phyloP scores from a whole-genome alignment of 352 stramenopile genomes.

The Thalassiosira sp. region DNA sequence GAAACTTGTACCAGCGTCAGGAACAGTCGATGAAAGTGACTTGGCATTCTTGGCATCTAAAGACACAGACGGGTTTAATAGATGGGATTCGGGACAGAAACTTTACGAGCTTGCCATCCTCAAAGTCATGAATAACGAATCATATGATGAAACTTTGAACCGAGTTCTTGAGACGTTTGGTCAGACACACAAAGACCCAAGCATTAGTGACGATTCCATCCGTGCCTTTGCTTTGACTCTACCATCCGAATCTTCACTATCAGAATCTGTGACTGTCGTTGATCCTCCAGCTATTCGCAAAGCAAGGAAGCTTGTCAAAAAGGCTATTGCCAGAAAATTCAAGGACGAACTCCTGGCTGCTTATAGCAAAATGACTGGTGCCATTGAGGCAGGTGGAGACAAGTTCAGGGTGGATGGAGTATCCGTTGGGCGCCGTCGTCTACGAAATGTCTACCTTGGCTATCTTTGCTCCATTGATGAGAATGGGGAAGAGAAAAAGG shows the following conservation, averaged over 20 bases:
- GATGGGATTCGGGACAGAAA: constrained; percentile 84
- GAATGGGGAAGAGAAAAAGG: constrained; percentile 65
- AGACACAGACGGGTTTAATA: constrained; percentile 88
- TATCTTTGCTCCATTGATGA: constrained; percentile 81
- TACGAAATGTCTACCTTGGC: constrained; percentile 85
- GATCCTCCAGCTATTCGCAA: constrained; percentile 74
- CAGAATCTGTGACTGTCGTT: constrained; percentile 62
- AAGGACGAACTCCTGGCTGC: constrained; percentile 46
- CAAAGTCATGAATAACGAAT: constrained; percentile 55
- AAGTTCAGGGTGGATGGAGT: constrained; percentile 75
- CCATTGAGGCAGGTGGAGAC: constrained; percentile 53
- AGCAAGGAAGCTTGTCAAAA: constrained; percentile 63
- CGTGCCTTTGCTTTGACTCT: constrained; percentile 72
- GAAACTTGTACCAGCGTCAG: constrained; percentile 65
- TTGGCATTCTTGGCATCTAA: constrained; percentile 84
- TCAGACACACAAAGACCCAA: constrained; percentile 47
- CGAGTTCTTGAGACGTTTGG: constrained; percentile 68
- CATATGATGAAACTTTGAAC: constrained; percentile 47
- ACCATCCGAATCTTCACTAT: constrained; percentile 65
- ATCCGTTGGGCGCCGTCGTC: constrained; percentile 78
- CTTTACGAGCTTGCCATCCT: constrained; percentile 74
- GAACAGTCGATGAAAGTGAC: constrained; percentile 66
- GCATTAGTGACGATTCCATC: constrained; percentile 76
- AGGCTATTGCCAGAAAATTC: constrained; percentile 64
- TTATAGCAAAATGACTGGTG: constrained; percentile 65